phyloP scores from a whole-genome alignment of 345 rosid species.

The Pugionium cornutum region DNA sequence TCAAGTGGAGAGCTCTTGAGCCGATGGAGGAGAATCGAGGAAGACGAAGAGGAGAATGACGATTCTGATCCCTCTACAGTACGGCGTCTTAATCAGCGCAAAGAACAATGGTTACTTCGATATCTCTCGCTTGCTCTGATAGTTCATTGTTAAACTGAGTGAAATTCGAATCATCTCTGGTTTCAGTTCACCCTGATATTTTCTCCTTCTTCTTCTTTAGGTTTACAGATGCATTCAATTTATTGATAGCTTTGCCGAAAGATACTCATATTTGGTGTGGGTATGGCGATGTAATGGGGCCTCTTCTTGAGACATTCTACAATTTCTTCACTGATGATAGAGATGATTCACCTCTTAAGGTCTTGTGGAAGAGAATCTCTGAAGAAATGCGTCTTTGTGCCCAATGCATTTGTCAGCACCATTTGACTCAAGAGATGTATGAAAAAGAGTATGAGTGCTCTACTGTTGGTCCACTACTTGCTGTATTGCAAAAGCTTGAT shows the following conservation, averaged over 20 bases:
- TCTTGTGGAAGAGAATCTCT: conserved; percentile 79
- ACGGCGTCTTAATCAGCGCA: conserved; percentile 58
- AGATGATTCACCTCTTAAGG: conserved; percentile 71
- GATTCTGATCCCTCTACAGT: conserved; percentile 48
- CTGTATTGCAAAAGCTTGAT: conserved; percentile 65
- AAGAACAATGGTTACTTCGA: conserved; percentile 71
- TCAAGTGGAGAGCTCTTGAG: conserved; percentile 57
- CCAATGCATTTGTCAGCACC: conserved; percentile 88
- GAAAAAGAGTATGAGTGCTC: conserved; percentile 63
- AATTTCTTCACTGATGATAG: conserved; percentile 76
- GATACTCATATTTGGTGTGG: conserved; percentile 89
- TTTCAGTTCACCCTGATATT: neutral
- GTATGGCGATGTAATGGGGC: conserved; percentile 79
- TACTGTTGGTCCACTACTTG: conserved; percentile 82
- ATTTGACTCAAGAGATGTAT: conserved; percentile 84
- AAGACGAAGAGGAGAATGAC: conserved; percentile 61
- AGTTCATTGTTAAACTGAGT: conserved; percentile 8
- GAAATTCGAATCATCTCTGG: conserved; percentile 1
- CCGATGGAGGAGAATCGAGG: conserved; percentile 79
- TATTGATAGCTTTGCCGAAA: conserved; percentile 61
- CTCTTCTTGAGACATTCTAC: conserved; percentile 87
- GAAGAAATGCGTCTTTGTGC: conserved; percentile 71
- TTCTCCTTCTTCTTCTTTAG: conserved; percentile 40
- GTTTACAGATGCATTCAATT: conserved; percentile 80
- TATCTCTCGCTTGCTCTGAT: neutral